phyloP scores from a whole-genome alignment of 306 rosid species.

The Sicyos edulis region DNA sequence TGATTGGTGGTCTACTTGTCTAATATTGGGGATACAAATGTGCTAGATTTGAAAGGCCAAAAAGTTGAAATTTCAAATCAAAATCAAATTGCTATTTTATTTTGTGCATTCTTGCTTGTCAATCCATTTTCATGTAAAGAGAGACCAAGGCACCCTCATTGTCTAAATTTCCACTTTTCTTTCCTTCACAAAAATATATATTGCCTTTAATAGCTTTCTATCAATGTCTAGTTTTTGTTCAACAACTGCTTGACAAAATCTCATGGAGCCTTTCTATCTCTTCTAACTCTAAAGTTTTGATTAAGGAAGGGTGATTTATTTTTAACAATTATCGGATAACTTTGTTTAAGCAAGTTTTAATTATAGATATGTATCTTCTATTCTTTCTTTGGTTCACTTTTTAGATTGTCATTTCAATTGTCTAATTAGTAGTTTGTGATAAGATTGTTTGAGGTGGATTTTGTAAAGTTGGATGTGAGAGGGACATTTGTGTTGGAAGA shows the following conservation, averaged over 20 bases:
- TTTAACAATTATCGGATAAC: neutral
- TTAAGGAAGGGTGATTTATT: neutral
- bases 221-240: constrained; percentile 10
- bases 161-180: neutral
- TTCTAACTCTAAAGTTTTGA: neutral
- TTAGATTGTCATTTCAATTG: constrained; percentile 9
- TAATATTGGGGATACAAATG: neutral
- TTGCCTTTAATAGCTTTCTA: neutral
- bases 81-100: neutral
- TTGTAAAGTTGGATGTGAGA: neutral
- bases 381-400: neutral
- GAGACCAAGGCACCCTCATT: neutral
- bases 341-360: neutral
- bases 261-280: neutral
- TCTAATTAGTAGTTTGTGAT: constrained; percentile 3
- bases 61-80: constrained; percentile 14
- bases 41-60: constrained; percentile 2
- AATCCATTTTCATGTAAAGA: constrained; percentile 5
- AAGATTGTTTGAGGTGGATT: neutral
- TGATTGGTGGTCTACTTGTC: constrained; percentile 8
- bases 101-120: neutral
- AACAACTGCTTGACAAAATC: constrained; percentile 11
- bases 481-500: neutral
- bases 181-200: constrained; percentile 3
- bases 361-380: too few relatives aligned